These are phyloP conservation scores for Nepenthes gracilis DNA, from an alignment of 148 eudicot species.

Conservation along the genomic window DNA sequence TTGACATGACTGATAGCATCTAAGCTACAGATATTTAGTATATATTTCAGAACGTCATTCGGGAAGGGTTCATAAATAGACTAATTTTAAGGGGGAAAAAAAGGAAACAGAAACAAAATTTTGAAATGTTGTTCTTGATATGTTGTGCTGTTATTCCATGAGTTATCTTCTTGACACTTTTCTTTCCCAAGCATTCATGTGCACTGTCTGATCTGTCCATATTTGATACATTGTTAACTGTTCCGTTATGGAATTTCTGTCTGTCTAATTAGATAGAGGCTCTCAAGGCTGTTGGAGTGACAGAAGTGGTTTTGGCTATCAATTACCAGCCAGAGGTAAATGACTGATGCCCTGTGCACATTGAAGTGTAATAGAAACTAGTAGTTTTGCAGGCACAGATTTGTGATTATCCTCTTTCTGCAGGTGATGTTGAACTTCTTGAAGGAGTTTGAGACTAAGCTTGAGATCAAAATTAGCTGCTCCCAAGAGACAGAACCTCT, in stretches of 20 bases:
- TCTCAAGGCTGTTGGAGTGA: slow-evolving; percentile 85
- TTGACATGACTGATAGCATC: too few species aligned
- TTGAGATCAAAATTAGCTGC: slow-evolving; percentile 78
- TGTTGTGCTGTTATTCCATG: too few species aligned
- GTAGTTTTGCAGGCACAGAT: neutral
- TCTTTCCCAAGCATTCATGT: too few species aligned
- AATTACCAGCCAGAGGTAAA: slow-evolving; percentile 97
- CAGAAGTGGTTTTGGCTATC: slow-evolving; percentile 93
- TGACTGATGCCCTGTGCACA: neutral
- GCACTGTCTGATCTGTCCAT: neutral
- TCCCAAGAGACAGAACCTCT: slow-evolving; percentile 97
- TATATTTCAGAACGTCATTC: too few species aligned
- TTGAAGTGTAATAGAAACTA: neutral
- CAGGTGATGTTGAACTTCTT: slow-evolving; percentile 92
- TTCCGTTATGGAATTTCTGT: neutral
- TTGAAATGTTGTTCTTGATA: too few species aligned
- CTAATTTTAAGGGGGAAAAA: too few species aligned
- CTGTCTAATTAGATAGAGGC: slow-evolving; percentile 72
- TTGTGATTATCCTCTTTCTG: neutral
- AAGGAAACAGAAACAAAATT: too few species aligned
- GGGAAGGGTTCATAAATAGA: too few species aligned
- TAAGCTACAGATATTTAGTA: too few species aligned
- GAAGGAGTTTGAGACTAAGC: slow-evolving; percentile 86
- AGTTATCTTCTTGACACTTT: too few species aligned
- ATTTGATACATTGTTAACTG: neutral